These are phyloP conservation scores for Mycena pura DNA, from an alignment of 768 basidiomycete genomes.

Conservation along the genomic window DNA sequence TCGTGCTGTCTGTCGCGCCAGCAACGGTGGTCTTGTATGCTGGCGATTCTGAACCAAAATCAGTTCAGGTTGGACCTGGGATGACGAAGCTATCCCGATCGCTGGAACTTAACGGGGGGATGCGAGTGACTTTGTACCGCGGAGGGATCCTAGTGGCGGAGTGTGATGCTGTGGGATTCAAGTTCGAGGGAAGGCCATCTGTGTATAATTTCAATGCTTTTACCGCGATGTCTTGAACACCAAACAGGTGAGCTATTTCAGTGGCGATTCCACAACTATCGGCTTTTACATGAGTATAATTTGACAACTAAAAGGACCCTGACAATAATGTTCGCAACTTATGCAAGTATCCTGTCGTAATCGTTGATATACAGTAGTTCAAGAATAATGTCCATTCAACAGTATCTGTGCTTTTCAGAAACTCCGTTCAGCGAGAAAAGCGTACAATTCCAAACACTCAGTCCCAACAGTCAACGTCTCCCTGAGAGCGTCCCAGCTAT, in stretches of 20 bases:
- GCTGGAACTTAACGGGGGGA: conserved; percentile 28
- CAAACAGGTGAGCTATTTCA: too few species aligned
- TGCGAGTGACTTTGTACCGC: conserved; percentile 30
- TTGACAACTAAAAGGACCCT: too few species aligned
- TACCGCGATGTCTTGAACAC: conserved; percentile 30
- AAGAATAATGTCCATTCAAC: too few species aligned
- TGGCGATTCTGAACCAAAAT: conserved; percentile 36
- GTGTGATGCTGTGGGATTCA: conserved; percentile 45
- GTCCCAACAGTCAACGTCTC: conserved; percentile 36
- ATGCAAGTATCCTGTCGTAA: too few species aligned
- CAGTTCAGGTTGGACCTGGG: conserved; percentile 46
- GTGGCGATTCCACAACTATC: too few species aligned
- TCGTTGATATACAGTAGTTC: too few species aligned
- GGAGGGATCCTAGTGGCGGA: conserved; percentile 38
- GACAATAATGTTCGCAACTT: too few species aligned
- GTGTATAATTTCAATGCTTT: conserved; percentile 61
- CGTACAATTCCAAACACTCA: conserved; percentile 40
- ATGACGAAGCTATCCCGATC: conserved; percentile 50
- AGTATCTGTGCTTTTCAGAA: too few species aligned
- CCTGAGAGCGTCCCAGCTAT: conserved; percentile 38
- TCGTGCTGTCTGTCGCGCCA: conserved; percentile 49
- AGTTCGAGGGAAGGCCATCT: conserved; percentile 45
- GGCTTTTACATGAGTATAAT: too few species aligned
- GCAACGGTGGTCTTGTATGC: conserved; percentile 49
- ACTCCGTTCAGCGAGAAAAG: conserved; percentile 10